phyloP scores from a whole-genome alignment of 1,139 yeast genomes.

The Geotrichum bryndzae region DNA sequence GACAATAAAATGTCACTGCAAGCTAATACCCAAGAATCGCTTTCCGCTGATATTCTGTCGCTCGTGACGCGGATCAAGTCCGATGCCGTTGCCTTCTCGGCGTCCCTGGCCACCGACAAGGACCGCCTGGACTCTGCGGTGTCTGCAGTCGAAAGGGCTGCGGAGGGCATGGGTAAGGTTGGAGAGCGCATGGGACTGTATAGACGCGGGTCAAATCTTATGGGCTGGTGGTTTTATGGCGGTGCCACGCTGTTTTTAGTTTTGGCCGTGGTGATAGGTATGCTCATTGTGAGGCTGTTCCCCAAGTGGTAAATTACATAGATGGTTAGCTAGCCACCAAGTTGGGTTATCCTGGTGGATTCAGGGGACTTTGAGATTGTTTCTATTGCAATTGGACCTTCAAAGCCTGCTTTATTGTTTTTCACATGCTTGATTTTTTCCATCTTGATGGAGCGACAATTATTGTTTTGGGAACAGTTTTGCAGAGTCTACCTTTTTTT shows the following conservation, averaged over 20 bases:
- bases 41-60: conserved; percentile 43
- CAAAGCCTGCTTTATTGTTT: too few relatives aligned
- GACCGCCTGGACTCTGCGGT: conserved; percentile 33
- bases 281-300: conserved; percentile 35
- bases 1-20: conserved; percentile 32
- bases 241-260: conserved; percentile 34
- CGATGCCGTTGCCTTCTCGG: conserved; percentile 41
- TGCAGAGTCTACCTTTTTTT: too few relatives aligned
- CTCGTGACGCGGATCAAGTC: conserved; percentile 48
- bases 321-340: too few relatives aligned
- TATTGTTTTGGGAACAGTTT: too few relatives aligned
- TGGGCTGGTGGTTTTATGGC: conserved; percentile 40
- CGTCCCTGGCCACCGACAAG: conserved; percentile 35
- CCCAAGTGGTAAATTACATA: conserved; percentile 35
- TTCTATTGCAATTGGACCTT: too few relatives aligned
- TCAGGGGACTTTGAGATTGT: too few relatives aligned
- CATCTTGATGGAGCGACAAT: too few relatives aligned
- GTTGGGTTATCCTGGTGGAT: too few relatives aligned
- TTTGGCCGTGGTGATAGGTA: conserved; percentile 31
- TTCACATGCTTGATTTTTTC: too few relatives aligned
- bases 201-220: conserved; percentile 30
- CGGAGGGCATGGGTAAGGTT: conserved; percentile 34
- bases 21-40: conserved; percentile 38
- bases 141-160: conserved; percentile 33
- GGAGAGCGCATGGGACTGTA: conserved; percentile 34